Base-by-base conservation (phyloP, 2,329 filamentous ascomycete genomes). In the Pleomassaria siparia region DNA sequence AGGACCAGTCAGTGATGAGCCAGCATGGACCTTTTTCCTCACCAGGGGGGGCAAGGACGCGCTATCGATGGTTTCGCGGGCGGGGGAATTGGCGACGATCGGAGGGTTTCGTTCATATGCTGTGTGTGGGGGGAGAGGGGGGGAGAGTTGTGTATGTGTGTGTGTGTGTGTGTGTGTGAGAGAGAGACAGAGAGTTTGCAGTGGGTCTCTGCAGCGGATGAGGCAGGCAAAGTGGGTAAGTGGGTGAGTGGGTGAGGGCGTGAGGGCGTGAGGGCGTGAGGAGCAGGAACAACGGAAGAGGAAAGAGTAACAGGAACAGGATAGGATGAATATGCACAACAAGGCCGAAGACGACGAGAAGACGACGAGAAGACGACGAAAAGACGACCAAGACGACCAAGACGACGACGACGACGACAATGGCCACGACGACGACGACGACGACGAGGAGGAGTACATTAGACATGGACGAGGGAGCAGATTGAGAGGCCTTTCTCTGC, bases 1-100 rank as follows among this genome's bases (percentile, higher is more conserved):
- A 64, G 58, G 43, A 29, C 45, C 33, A 42, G 43, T 32, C 33
- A 42, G 43, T 32, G 18, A 39, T 39, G 44, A 56, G 47, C 58
- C 55, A 52, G 59, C 64, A 63, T 63, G 49, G 52, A 54, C 57
- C 59, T 58, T 56, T 47, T n/a, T 40, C 18, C 55, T 45, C 42
- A 52, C 49, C 44, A 52, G 48, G 47, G 44, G n/a, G n/a, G 50
- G 50, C 32, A n/a, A n/a, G 45, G 50, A 51, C 40, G 56, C 56
- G 56, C 59, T 64, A 62, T 55, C 46, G 41, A 57, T 45, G 53
- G 51, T 46, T 41, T 43, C 43, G 37, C 47, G 41, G 42, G 41
- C 50, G 43, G 54, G 46, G 15, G 13, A 26, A 53, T 37, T 56
- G 50, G 32, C 5, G 54, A 36, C 43, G 50, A 21, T 61, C 54